A percentile compares a stretch with the other conserved stretches of the same genome.
phyloP scores from a whole-genome alignment of 805 yeast genomes.

The Starmerella bombi region DNA sequence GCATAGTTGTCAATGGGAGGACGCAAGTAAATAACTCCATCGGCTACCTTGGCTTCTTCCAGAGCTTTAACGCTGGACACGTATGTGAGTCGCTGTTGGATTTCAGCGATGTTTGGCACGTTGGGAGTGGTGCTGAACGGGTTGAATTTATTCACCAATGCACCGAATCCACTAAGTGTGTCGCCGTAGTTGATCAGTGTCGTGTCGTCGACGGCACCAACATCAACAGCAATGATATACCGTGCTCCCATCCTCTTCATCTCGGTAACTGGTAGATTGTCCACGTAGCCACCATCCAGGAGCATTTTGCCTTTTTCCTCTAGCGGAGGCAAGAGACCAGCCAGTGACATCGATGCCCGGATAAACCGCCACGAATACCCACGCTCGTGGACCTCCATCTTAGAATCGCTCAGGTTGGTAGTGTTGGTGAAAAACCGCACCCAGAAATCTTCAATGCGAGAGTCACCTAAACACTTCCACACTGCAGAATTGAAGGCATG shows the following conservation, averaged over 20 bases:
- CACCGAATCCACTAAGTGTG: conserved; percentile 87
- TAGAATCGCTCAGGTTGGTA: conserved; percentile 85
- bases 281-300: conserved; percentile 91
- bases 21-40: conserved; percentile 74
- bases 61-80: conserved; percentile 91
- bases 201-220: conserved; percentile 86
- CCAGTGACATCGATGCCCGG: conserved; percentile 91
- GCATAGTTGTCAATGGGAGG: conserved; percentile 92
- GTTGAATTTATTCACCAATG: conserved; percentile 69
- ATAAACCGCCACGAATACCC: conserved; percentile 95
- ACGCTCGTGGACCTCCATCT: conserved; percentile 83
- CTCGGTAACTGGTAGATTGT: conserved; percentile 80
- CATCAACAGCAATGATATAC: conserved; percentile 83
- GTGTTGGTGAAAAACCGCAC: conserved; percentile 76
- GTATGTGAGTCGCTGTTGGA: conserved; percentile 82
- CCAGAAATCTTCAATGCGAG: conserved; percentile 94
- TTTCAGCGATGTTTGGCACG: conserved; percentile 89
- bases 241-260: conserved; percentile 81
- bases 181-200: conserved; percentile 88
- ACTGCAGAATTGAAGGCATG: conserved; percentile 93
- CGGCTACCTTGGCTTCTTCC: conserved; percentile 69
- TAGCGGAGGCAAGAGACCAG: conserved; percentile 76
- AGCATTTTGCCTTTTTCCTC: conserved; percentile 86
- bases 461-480: conserved; percentile 92
- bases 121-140: conserved; percentile 79